Evolutionary conservation across 495 filamentous ascomycete species (phyloP), one percentile per base, ranked within the genome.

Genomic region (Chaetomium fimeti): DNA sequence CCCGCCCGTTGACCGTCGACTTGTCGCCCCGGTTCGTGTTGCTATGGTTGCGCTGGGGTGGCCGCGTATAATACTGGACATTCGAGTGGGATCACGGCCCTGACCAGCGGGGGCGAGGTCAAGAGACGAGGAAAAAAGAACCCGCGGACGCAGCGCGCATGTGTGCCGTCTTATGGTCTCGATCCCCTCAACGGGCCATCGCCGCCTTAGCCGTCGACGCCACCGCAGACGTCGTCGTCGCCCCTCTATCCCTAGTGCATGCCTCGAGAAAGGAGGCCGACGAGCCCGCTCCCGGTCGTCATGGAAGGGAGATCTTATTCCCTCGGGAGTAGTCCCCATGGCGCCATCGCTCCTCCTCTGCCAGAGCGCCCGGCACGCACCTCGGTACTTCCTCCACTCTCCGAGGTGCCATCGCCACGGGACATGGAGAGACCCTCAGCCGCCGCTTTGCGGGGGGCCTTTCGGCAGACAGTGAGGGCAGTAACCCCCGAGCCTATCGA

Each of bases 401-500:
- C 71, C 57, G 73, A 73, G 52, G 32, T 61, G 6, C 64, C 71
- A 7, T 64, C 66, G 52, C 43, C 64, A 51, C 65, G 67, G 18
- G 64, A 61, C 60, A 28, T 66, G 36, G 71, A 73, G 45, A 67
- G 66, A 27, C 29, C 64, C 12, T 66, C 71, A 11, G 63, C 68
- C 27, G 61, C 66, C 61, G 73, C 66, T 59, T 66, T 73, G 13
- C 72, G 75, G 28, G 47, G 66, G 43, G 59, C 70, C 42, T 71
- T 71, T 48, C 73, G 69, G 60, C 71, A 53, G 59, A 82, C 78
- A 4, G 79, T 84, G 55, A 79, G 84, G 48, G 74, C 80, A 16
- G 81, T 84, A 61, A 84, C 84, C 64, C 83, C 84, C 60, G 85
- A 87, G 45, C 76, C 69, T 47, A 62, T 73, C 38, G 73, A 80